These are phyloP conservation scores for Hansfordia pulvinata DNA, from an alignment of 2,329 filamentous ascomycete genomes.

Conservation along the genomic window DNA sequence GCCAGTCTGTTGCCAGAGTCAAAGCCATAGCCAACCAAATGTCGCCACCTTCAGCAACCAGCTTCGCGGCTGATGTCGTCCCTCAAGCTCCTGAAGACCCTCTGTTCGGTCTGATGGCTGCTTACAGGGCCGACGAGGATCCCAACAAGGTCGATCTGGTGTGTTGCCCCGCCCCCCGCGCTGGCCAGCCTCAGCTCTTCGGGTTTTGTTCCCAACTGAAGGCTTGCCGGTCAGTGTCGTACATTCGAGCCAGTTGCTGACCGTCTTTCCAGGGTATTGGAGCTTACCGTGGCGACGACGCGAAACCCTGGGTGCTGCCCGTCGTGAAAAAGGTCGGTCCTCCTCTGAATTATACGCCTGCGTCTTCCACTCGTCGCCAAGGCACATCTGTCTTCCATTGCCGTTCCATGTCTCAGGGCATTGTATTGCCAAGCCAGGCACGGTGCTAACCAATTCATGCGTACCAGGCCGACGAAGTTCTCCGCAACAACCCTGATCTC, in stretches of 20 bases:
- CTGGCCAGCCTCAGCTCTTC: not conserved
- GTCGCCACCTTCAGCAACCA: slow-evolving; percentile 46
- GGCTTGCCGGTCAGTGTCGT: slow-evolving; percentile 1
- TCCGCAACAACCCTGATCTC: slow-evolving; percentile 75
- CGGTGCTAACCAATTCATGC: slow-evolving; percentile 9
- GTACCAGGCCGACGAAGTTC: slow-evolving; percentile 71
- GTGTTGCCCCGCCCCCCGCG: slow-evolving; percentile 17
- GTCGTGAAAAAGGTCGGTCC: slow-evolving; percentile 85
- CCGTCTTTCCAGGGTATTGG: slow-evolving; percentile 49
- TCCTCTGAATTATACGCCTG: not conserved
- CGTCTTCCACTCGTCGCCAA: slow-evolving; percentile 1
- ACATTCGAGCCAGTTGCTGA: slow-evolving; percentile 2
- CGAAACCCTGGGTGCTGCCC: slow-evolving; percentile 93
- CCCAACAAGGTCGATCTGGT: slow-evolving; percentile 86
- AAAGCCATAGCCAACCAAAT: slow-evolving; percentile 58
- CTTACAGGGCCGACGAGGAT: slow-evolving; percentile 66
- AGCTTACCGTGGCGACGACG: slow-evolving; percentile 87
- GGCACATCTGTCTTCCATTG: not conserved
- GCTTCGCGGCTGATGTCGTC: slow-evolving; percentile 64
- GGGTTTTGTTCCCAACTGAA: too few relatives aligned
- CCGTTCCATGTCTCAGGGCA: too few relatives aligned
- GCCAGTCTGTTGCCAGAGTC: slow-evolving; percentile 35
- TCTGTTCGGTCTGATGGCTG: slow-evolving; percentile 83
- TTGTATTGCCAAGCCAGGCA: not conserved
- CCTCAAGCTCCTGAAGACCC: slow-evolving; percentile 90